A percentile compares a stretch with the other conserved stretches of the same genome.
Conservation (phyloP, 768 basidiomycete genomes). For the Termitomyces sp. region DNA sequence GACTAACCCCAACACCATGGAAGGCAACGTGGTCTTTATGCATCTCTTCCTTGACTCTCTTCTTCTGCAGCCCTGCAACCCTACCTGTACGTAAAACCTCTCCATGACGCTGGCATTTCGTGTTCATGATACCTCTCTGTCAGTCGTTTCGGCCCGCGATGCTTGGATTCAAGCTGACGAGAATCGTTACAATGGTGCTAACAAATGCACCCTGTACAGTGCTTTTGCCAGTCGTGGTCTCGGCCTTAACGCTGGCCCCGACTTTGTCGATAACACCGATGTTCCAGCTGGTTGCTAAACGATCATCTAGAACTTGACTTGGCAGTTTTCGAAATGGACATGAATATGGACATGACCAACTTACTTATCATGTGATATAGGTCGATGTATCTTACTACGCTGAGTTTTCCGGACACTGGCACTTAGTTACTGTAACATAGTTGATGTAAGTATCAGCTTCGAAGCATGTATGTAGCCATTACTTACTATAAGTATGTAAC, state of each 20-base stretch:
- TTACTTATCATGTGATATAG: not conserved
- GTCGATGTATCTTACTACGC: not conserved
- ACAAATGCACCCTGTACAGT: conserved; percentile 43
- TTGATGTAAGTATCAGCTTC: not conserved
- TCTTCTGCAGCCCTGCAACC: conserved; percentile 46
- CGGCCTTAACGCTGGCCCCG: conserved; percentile 30
- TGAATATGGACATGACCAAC: not conserved
- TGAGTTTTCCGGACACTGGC: not conserved
- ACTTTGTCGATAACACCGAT: conserved; percentile 26
- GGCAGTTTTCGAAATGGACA: not conserved
- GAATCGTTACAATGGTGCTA: conserved; percentile 41
- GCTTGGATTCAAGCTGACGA: conserved; percentile 52
- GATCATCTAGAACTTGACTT: not conserved
- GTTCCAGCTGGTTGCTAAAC: conserved; percentile 27
- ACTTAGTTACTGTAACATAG: not conserved
- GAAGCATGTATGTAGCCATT: conserved; percentile 1
- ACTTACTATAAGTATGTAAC: not conserved
- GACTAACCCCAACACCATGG: conserved; percentile 35
- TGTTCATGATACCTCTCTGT: not conserved
- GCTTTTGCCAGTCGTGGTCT: conserved; percentile 50
- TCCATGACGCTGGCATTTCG: not conserved
- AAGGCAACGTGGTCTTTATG: conserved; percentile 52
- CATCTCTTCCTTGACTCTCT: conserved; percentile 50
- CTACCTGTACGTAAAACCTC: conserved; percentile 36
- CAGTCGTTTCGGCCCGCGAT: conserved; percentile 44